Evolutionary conservation across 768 basidiomycete genomes (phyloP), one percentile per base, ranked within the genome.

Genomic region (Pilatotrama ljubarskyi): DNA sequence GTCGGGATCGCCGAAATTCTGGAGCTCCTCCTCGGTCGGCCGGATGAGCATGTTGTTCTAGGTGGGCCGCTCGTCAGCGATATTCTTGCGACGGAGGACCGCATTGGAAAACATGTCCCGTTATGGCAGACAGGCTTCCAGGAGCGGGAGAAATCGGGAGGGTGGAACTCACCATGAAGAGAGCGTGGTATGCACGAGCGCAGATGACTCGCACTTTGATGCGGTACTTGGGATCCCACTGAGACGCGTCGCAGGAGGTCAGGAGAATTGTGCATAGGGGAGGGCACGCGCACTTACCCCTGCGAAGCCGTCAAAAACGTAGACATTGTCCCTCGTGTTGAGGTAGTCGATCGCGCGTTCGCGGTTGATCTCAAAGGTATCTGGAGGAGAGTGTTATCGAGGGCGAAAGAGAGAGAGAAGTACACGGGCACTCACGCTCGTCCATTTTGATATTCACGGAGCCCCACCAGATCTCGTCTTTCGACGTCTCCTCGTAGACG

Each of bases 171-270:
- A 91, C 93, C 95, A 98, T 98, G 82, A 95, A 99, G 59, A 97
- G 82, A 29, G 96, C 97, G 75, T 99, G 97, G 78, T 99, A 99
- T 32, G 97, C 97, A 56, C 97, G 87, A 22, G 95, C 94, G 66
- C 96, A 97, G 72, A 99, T 96, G 66, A 99, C 95, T 65, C 97
- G 94, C 76, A 99, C 96, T 80, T 99, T 99, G 80, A 99, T 98
- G 66, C 97, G 85, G 85, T 98, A 99, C 75, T 91, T 95, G 57
- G 95, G 93, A 78, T 99, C 95, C 95, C 95, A 98, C 90, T 91
- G 51, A 15, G 10, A 20, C 40, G 50, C 15, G 51, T 32, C 26
- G 22, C 22, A 24, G 25, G 46, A 35, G 36, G 25, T 59, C 42
- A 62, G 52, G 36, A n/a, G 17, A 18, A 11, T 35, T 22, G 35